Base-by-base conservation (phyloP, 2,329 filamentous ascomycete genomes). In the Sporothrix inflata region DNA sequence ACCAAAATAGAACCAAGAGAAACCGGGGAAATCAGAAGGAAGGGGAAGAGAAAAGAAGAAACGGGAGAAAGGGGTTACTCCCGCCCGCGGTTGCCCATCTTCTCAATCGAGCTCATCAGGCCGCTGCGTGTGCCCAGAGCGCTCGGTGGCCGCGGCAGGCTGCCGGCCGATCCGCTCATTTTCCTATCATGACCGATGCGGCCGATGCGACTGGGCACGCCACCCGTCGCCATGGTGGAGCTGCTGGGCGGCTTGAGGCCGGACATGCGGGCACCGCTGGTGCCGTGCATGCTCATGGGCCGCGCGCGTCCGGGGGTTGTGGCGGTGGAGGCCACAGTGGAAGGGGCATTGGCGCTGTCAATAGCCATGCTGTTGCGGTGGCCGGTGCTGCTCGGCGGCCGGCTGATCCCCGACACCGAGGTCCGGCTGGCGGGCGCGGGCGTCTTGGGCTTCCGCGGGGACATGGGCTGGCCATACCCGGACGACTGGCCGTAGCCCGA, bases 41-140 rank as follows among this genome's bases (percentile, higher is more conserved):
- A n/a, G 40, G 24, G 27, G 61, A n/a, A 57, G 19, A 24, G 21
- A 38, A 11, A 24, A 11, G 12, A 55, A 49, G 40, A 40, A 4
- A 7, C 66, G 16, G 34, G 6, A 51, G 27, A 47, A 8, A 60
- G 51, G 5, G 24, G 68, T 66, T 80, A 77, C 38, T 74, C 83
- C 55, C 85, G 82, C 9, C 84, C 83, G 16, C 86, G 80, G 76
- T 85, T 90, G 11, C 93, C 93, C 94, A 97, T 97, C 82, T 91
- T 89, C 84, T 97, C 93, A 79, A 97, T 96, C 21, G 92, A 94
- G 77, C 87, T 92, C 90, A 97, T 91, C 78, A 96, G 91, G 72
- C 91, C 90, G 78, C 91, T 93, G 77, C 92, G 81, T 74, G 80
- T 78, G 9, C 82, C 82, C 74, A 82, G 75, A 47, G 83, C 84